Conservation (phyloP, 1,284 basidiomycete species). For the Apiotrichum akiyoshidainum region DNA sequence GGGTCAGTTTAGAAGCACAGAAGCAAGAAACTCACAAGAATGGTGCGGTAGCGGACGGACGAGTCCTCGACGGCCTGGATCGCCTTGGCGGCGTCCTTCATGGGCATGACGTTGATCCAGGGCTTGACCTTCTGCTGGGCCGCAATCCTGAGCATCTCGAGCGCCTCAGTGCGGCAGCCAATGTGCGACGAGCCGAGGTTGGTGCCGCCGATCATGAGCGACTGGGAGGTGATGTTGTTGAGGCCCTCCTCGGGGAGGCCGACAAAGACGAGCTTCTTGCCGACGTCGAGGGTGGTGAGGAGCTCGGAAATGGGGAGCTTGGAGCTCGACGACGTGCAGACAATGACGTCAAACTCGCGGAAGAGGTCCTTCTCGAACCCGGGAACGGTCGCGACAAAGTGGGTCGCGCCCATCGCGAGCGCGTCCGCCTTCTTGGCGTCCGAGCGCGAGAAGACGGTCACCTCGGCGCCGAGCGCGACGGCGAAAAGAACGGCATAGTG, state of each 20-base stretch:
- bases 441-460: slow-evolving; percentile 66
- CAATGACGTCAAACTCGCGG: slow-evolving; percentile 61
- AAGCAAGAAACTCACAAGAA: slow-evolving; percentile 46
- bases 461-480: slow-evolving; percentile 60
- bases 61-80: slow-evolving; percentile 58
- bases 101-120: slow-evolving; percentile 58
- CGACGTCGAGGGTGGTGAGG: slow-evolving; percentile 56
- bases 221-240: slow-evolving; percentile 41
- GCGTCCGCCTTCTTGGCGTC: slow-evolving; percentile 63
- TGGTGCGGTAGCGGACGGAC: slow-evolving; percentile 58
- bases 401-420: slow-evolving; percentile 60
- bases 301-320: slow-evolving; percentile 53
- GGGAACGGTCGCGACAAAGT: slow-evolving; percentile 55
- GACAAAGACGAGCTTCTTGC: slow-evolving; percentile 59
- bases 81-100: slow-evolving; percentile 60
- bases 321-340: slow-evolving; percentile 56
- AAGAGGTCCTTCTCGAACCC: slow-evolving; percentile 55
- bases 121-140: slow-evolving; percentile 58
- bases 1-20: no score
- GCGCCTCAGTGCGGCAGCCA: slow-evolving; percentile 62
- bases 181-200: slow-evolving; percentile 57
- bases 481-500: slow-evolving; percentile 62
- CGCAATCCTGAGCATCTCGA: slow-evolving; percentile 61
- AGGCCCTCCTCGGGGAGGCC: slow-evolving; percentile 53
- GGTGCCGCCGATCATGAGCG: slow-evolving; percentile 50